Evolutionary conservation across 805 yeast genomes (phyloP), one percentile per base, ranked within the genome.

Genomic region (Metschnikowia proteae): DNA sequence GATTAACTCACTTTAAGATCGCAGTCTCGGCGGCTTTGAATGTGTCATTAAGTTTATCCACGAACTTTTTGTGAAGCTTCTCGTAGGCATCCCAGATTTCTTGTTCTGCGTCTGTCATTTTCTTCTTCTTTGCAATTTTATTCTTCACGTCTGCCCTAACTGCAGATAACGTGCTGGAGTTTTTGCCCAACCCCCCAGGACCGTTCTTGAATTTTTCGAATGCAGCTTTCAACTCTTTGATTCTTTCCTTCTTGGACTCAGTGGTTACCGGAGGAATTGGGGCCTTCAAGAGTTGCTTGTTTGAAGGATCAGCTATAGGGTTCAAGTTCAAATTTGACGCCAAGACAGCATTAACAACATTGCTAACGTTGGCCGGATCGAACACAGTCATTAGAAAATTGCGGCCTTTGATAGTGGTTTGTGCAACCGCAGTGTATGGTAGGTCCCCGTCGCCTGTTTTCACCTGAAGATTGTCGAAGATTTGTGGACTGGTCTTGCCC

Each of bases 371-470:
- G 45, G 75, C 76, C 5, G 96, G 96, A 60, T 92, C 97, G 65
- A 85, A 92, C 1, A 90, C 91, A 0, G 96, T 89, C n/a, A 92
- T 80, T 30, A 79, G 67, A 45, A 88, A 72, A 56, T 81, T 75
- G 57, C 87, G 77, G 5, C 92, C 94, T 56, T 84, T 84, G 45
- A 81, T 56, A 0, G 85, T 70, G 3, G 92, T 84, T 52, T 83
- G 84, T 1, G 96, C 96, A 28, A 88, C 67, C 29, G 82, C 73
- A 2, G 81, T 77, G 61, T 84, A 85, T 2, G 75, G 75, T 1
- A 61, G 62, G 44, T 75, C 71, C 10, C 77, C 72, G 38, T 78
- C 75, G 32, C 74, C 76, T 3, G 79, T 58, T 13, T 71, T 68
- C 13, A 92, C 76, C 36, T 64, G 63, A 50, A 90, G 64, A 4